Percentiles rank a stretch among this genome's conserved stretches.
phyloP scores from a whole-genome alignment of 768 basidiomycete species.

The Rubroboletus satanas region DNA sequence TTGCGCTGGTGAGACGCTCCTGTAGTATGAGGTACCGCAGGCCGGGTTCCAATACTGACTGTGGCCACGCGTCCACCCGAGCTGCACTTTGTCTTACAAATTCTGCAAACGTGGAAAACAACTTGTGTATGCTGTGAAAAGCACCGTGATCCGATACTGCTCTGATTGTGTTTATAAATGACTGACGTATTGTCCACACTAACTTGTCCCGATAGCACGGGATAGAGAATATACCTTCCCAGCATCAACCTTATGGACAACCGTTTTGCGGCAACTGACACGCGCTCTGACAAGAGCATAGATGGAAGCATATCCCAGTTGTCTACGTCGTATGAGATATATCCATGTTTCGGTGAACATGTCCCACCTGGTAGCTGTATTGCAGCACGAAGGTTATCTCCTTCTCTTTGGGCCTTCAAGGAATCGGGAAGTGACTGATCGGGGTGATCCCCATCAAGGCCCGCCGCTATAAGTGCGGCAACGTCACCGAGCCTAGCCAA shows the following conservation, averaged over 20 bases:
- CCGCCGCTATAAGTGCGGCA: conserved; percentile 29
- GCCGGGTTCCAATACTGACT: conserved; percentile 1
- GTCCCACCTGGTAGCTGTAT: conserved; percentile 62
- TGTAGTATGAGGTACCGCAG: conserved; percentile 18
- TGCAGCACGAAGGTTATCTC: conserved; percentile 54
- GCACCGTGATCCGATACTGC: neutral
- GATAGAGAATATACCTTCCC: conserved; percentile 50
- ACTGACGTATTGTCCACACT: conserved; percentile 22
- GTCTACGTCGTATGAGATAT: conserved; percentile 36
- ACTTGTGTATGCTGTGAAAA: conserved; percentile 10
- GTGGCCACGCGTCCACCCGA: conserved; percentile 9
- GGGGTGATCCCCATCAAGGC: conserved; percentile 11
- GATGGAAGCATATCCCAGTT: conserved; percentile 47
- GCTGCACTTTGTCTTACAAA: conserved; percentile 18
- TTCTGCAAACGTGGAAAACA: conserved; percentile 17
- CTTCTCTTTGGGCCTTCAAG: conserved; percentile 41
- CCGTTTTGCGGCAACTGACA: conserved; percentile 60
- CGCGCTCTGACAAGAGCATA: conserved; percentile 43
- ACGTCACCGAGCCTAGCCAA: conserved; percentile 49
- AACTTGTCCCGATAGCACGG: conserved; percentile 28
- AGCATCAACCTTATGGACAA: conserved; percentile 55
- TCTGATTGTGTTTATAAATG: neutral
- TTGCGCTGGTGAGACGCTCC: conserved; percentile 32
- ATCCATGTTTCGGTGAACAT: neutral
- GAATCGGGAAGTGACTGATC: conserved; percentile 23